Conservation (phyloP, 2,329 filamentous ascomycete species). For the Sarocladium oryzae region DNA sequence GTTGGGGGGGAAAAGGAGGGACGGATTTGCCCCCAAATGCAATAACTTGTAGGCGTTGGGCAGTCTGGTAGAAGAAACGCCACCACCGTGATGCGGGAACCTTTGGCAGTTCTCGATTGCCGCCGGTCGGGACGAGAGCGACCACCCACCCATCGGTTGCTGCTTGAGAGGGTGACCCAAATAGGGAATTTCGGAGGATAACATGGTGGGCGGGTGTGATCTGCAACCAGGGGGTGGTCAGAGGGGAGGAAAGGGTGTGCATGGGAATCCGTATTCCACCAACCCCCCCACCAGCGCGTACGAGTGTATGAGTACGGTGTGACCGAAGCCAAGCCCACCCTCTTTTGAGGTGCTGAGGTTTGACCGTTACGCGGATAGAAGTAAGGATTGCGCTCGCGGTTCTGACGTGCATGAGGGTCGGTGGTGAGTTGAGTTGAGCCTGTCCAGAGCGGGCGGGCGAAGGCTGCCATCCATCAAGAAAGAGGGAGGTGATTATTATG, state of each 20-base stretch:
- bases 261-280: background rate
- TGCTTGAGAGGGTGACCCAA: background rate
- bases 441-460: background rate
- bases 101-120: slow-evolving; percentile 2
- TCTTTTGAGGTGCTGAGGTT: background rate
- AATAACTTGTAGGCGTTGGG: too few relatives aligned
- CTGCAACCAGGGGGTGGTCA: slow-evolving; percentile 2
- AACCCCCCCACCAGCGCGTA: too few relatives aligned
- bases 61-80: too few relatives aligned
- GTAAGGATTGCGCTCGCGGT: background rate
- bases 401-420: background rate
- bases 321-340: too few relatives aligned
- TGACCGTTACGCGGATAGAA: background rate
- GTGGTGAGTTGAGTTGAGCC: background rate
- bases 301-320: too few relatives aligned
- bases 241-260: background rate
- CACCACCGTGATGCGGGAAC: slow-evolving; percentile 3
- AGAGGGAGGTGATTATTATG: too few relatives aligned
- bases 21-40: too few relatives aligned
- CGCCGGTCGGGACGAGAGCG: background rate
- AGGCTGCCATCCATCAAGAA: too few relatives aligned
- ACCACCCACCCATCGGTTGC: background rate
- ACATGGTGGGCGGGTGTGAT: slow-evolving; percentile 6
- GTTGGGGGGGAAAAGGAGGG: too few relatives aligned
- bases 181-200: slow-evolving; percentile 9